phyloP scores from a whole-genome alignment of 1,284 basidiomycete species.

The Ustilago xerochloae region DNA sequence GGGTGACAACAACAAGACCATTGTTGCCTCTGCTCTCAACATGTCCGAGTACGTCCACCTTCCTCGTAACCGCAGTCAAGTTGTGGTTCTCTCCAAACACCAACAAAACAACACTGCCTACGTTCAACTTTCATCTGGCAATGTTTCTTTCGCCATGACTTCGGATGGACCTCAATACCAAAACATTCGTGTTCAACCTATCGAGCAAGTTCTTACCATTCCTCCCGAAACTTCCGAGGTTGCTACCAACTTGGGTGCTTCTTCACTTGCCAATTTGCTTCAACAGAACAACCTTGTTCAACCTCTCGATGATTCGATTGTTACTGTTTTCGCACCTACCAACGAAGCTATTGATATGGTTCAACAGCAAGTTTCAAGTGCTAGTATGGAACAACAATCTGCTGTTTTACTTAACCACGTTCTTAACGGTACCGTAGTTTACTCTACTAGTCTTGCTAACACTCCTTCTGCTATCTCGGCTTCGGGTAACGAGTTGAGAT shows the following conservation, averaged over 20 bases:
- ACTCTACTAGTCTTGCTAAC: conserved; percentile 71
- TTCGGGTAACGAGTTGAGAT: conserved; percentile 74
- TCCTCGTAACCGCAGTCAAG: conserved; percentile 71
- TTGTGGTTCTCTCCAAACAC: conserved; percentile 73
- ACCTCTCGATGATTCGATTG: conserved; percentile 69
- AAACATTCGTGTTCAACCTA: conserved; percentile 64
- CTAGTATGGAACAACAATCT: conserved; percentile 74
- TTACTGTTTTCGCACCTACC: conserved; percentile 78
- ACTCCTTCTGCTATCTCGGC: conserved; percentile 72
- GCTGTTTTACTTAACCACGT: conserved; percentile 69
- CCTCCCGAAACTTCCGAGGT: conserved; percentile 44
- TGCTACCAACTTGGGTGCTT: conserved; percentile 54
- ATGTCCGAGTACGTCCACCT: conserved; percentile 70
- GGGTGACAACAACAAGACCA: conserved; percentile 70
- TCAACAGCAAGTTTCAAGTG: conserved; percentile 72
- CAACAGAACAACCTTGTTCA: conserved; percentile 69
- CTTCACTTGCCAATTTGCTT: conserved; percentile 66
- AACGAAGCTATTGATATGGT: conserved; percentile 57
- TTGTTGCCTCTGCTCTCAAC: conserved; percentile 75
- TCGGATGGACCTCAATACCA: conserved; percentile 71
- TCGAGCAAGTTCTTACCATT: conserved; percentile 71
- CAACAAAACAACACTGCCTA: conserved; percentile 70
- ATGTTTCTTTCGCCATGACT: conserved; percentile 41
- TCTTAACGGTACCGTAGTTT: conserved; percentile 77
- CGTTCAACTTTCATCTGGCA: conserved; percentile 72